Evolutionary conservation across 176 grass and related monocot genomes (phyloP), one percentile per base, ranked within the genome.

Genomic region (Panicum miliaceum): DNA sequence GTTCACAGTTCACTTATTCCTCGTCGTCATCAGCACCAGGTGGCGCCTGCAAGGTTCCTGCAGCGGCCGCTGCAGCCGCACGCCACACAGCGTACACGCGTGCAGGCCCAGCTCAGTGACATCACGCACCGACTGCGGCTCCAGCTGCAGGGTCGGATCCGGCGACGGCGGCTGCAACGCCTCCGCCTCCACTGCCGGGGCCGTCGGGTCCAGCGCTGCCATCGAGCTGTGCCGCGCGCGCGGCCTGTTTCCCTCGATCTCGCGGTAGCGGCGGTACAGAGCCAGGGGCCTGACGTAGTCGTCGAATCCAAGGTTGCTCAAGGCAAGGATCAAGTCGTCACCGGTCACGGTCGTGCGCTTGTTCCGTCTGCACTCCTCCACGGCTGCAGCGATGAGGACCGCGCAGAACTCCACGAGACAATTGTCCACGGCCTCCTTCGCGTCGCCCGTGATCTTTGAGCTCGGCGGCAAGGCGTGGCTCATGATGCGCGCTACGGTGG

Each of bases 321-420:
- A 62, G 27, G 80, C 84, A 9, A 38, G 12, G 73, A 87, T 37
- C 0, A 90, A 4, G 65, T 90, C 84, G 0, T 87, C 74, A 2
- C 54, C 66, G 5, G 36, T 75, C n/a, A 90, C 7, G 3, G 10
- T 80, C 36, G 1, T 19, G 2, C 80, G 68, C 8, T 13, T 27
- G 12, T 86, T 58, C 12, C 46, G 54, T 41, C 13, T 15, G 80
- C 65, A 72, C 43, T 27, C 45, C 26, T 25, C 27, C 0, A 8
- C 26, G 19, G 80, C 74, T 58, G 27, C 64, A 0, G 22, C 1
- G 2, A 13, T 75, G 74, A 90, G 2, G 20, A 84, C 8, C 16
- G 12, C 6, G 6, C 54, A 20, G 38, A 85, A 84, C 36, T 80
- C 56, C 3, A 38, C 14, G 1, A 67, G 10, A 47, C 84, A 90